These are phyloP conservation scores for Alternaria rosae DNA, from an alignment of 2,329 filamentous ascomycete genomes.

Conservation along the genomic window DNA sequence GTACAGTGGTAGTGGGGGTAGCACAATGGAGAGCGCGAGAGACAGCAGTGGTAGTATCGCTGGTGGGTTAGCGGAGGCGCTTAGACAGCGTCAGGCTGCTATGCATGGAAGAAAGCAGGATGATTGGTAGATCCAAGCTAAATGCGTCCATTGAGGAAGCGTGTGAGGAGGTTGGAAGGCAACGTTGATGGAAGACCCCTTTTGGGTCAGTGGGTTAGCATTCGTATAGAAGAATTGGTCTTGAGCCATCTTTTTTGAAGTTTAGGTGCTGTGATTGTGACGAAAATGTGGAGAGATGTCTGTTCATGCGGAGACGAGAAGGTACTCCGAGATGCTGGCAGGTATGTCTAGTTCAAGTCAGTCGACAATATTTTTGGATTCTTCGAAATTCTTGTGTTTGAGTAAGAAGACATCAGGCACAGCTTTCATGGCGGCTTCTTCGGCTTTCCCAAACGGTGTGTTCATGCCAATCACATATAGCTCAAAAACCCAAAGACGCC, in stretches of 20 bases:
- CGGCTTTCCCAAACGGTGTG: neutral
- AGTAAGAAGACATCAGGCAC: neutral
- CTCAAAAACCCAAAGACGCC: neutral
- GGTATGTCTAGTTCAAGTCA: neutral
- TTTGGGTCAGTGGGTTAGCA: neutral
- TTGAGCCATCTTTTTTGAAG: neutral
- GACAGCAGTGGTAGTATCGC: constrained; percentile 55
- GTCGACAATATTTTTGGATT: neutral
- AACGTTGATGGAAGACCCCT: neutral
- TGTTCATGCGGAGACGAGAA: neutral
- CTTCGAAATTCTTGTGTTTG: neutral
- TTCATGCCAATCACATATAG: neutral
- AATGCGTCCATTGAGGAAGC: neutral
- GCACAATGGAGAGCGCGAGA: constrained; percentile 47
- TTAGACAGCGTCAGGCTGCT: constrained; percentile 58
- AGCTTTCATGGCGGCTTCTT: neutral
- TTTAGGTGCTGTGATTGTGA: neutral
- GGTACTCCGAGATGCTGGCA: neutral
- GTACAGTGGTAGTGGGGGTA: constrained; percentile 53
- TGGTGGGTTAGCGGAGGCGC: constrained; percentile 59
- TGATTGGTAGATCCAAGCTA: constrained; percentile 38
- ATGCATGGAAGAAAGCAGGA: constrained; percentile 54
- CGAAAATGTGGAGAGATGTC: neutral
- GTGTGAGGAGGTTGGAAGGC: neutral
- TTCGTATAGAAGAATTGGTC: neutral